Conservation (phyloP, 2,329 filamentous ascomycete species). For the Penicillium brevicompactum region DNA sequence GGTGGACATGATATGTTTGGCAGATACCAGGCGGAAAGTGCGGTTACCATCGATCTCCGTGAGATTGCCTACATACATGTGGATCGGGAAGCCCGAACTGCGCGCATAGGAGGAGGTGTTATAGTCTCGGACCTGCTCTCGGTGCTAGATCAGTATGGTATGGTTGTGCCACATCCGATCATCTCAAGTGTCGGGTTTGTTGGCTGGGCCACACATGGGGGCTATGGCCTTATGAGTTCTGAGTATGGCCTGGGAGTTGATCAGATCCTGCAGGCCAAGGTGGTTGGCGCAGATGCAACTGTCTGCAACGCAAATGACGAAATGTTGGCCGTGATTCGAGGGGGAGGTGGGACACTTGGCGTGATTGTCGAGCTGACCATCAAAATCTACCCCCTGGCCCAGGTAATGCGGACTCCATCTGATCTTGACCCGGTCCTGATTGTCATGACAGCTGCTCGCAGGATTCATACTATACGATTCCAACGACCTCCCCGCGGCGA, state of each 20-base stretch:
- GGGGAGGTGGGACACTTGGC: constrained; percentile 44
- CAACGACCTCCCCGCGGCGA: constrained; percentile 27
- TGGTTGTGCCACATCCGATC: constrained; percentile 29
- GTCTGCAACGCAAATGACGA: constrained; percentile 41
- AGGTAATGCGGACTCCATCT: constrained; percentile 20
- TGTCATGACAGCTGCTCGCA: constrained; percentile 27
- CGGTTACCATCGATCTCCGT: constrained; percentile 43
- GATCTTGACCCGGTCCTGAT: not conserved
- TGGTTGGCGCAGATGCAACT: constrained; percentile 42
- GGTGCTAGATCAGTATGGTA: constrained; percentile 29
- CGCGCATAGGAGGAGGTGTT: constrained; percentile 41
- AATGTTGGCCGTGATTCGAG: constrained; percentile 43
- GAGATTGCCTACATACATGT: constrained; percentile 37
- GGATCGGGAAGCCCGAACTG: constrained; percentile 29
- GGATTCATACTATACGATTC: constrained; percentile 38
- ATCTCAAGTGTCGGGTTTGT: constrained; percentile 37
- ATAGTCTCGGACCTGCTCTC: constrained; percentile 31
- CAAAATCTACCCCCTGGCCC: constrained; percentile 40
- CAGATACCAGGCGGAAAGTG: constrained; percentile 31
- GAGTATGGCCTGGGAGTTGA: constrained; percentile 41
- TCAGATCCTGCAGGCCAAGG: constrained; percentile 42
- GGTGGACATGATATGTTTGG: constrained; percentile 44
- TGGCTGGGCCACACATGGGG: constrained; percentile 43
- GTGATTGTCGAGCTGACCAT: constrained; percentile 45
- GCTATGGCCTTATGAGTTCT: constrained; percentile 38